phyloP scores from a whole-genome alignment of 768 basidiomycete species.

The Exsudoporus frostii region DNA sequence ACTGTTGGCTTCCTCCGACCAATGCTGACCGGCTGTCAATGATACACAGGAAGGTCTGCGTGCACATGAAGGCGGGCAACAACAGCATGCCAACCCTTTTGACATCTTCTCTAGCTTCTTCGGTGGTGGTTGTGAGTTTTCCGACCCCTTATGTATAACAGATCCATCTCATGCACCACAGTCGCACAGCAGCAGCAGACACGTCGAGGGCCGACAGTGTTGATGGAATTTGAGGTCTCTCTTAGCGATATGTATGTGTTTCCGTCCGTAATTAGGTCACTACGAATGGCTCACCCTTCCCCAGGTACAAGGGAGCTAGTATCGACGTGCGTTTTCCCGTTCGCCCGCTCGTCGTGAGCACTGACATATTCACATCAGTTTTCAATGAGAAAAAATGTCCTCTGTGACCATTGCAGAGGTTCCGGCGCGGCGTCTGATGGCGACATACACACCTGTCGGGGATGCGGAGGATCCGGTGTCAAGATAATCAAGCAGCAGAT shows the following conservation, averaged over 20 bases:
- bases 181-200: conserved; percentile 51
- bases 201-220: conserved; percentile 70
- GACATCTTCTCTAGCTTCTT: conserved; percentile 95
- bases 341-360: not conserved
- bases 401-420: conserved; percentile 97
- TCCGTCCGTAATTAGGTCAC: not conserved
- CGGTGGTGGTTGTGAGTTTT: conserved; percentile 66
- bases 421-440: conserved; percentile 87
- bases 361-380: conserved; percentile 53
- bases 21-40: conserved; percentile 10
- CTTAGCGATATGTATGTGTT: conserved; percentile 74
- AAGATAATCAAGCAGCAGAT: conserved; percentile 86
- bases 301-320: conserved; percentile 77
- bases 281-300: conserved; percentile 4
- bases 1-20: not conserved
- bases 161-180: not conserved
- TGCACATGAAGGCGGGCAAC: conserved; percentile 85
- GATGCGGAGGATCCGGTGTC: conserved; percentile 83
- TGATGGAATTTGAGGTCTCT: conserved; percentile 82
- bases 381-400: conserved; percentile 84
- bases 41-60: conserved; percentile 76
- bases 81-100: conserved; percentile 77
- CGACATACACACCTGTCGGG: conserved; percentile 83
- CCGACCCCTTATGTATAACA: no score
- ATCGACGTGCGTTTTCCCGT: conserved; percentile 61